phyloP scores from a whole-genome alignment of 768 basidiomycete genomes.

The Pulveroboletus ravenelii region DNA sequence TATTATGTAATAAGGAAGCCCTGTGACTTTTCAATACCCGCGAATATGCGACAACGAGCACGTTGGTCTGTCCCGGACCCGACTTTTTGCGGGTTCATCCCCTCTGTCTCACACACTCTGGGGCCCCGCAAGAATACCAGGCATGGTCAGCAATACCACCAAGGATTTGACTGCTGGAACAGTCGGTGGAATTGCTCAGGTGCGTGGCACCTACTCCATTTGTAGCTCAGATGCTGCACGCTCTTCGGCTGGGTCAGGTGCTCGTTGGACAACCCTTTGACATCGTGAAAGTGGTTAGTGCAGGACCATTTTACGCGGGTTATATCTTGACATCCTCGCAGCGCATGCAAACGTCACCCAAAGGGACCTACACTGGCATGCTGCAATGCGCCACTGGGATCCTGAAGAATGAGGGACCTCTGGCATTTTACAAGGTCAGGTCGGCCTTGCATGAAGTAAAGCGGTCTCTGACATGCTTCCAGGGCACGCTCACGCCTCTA shows the following conservation, averaged over 20 bases:
- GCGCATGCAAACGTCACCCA: constrained; percentile 93
- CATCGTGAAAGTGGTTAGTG: constrained; percentile 90
- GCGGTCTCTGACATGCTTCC: constrained; percentile 4
- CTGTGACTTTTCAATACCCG: constrained; percentile 13
- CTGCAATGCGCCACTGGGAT: constrained; percentile 87
- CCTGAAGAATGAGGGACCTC: constrained; percentile 83
- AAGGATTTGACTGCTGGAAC: constrained; percentile 90
- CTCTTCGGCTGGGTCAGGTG: constrained; percentile 44
- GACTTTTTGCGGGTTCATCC: not conserved
- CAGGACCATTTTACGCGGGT: not conserved
- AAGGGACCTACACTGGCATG: constrained; percentile 87
- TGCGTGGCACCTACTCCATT: constrained; percentile 22
- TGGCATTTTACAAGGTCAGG: constrained; percentile 90
- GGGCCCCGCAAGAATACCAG: constrained; percentile 7
- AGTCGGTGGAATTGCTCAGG: constrained; percentile 88
- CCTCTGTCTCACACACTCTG: not conserved
- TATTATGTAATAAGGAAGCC: constrained; percentile 3
- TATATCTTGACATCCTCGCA: constrained; percentile 29
- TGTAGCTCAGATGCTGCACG: not conserved
- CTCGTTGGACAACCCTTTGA: constrained; percentile 94
- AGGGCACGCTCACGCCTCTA: constrained; percentile 90
- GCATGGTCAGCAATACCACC: constrained; percentile 49
- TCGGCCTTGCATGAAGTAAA: not conserved
- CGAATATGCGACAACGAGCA: constrained; percentile 14
- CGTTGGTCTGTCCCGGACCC: constrained; percentile 3